Conservation (phyloP, 345 rosid genomes). For the Odontarrhena argentea region DNA sequence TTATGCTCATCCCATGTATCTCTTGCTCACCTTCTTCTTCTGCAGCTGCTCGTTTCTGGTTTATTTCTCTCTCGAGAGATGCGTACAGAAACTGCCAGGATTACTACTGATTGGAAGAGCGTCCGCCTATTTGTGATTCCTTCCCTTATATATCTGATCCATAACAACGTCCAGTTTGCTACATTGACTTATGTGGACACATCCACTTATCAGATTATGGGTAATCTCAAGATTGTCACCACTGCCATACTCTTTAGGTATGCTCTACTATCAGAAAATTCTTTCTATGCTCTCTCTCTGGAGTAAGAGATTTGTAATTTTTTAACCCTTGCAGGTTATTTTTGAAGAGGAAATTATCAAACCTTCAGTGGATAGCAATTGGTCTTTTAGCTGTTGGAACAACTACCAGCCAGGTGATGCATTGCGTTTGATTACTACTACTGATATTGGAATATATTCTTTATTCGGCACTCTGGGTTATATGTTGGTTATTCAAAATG, state of each 20-base stretch:
- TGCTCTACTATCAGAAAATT: neutral
- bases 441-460: neutral
- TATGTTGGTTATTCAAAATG: neutral
- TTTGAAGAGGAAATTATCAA: conserved; percentile 67
- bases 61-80: conserved; percentile 78
- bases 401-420: conserved; percentile 83
- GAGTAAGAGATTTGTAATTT: neutral
- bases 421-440: neutral
- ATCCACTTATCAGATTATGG: conserved; percentile 97
- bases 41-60: conserved; percentile 80
- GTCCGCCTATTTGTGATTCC: conserved; percentile 84
- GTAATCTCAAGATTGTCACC: conserved; percentile 95
- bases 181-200: conserved; percentile 88
- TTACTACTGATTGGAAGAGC: conserved; percentile 88
- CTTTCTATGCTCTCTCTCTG: neutral
- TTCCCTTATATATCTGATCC: conserved; percentile 80
- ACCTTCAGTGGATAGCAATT: conserved; percentile 87
- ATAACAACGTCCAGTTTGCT: conserved; percentile 95
- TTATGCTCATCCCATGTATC: neutral
- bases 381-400: conserved; percentile 85
- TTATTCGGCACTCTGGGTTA: neutral
- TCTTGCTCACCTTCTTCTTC: neutral
- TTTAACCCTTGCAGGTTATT: conserved; percentile 50
- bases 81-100: conserved; percentile 54
- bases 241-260: conserved; percentile 91